Evolutionary conservation across 352 stramenopile genomes (phyloP).

Genomic region (Aphanomyces invadans): DNA sequence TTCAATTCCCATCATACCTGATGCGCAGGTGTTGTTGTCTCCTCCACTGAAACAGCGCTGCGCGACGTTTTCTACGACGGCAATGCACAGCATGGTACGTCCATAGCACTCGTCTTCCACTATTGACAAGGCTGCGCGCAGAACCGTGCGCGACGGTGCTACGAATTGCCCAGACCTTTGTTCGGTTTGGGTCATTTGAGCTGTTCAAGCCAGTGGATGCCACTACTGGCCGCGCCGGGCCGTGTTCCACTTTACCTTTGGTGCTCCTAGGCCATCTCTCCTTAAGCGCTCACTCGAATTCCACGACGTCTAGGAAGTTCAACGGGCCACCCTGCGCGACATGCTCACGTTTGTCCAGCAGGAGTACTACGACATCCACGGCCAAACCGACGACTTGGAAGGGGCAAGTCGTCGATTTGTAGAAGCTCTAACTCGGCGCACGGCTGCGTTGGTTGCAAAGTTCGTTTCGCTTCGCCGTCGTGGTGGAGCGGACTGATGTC

Average conservation of each 20-base stretch:
- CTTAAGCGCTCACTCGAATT: too few species aligned
- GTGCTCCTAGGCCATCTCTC: not conserved
- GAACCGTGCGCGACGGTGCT: conserved; percentile 81
- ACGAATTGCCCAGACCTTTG: conserved; percentile 88
- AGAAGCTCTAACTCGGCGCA: conserved; percentile 54
- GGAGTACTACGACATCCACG: conserved; percentile 1
- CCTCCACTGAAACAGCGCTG: conserved; percentile 54
- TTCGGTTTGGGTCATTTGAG: conserved; percentile 95
- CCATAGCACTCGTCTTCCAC: not conserved
- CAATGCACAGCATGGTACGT: conserved; percentile 43
- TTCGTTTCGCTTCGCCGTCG: conserved; percentile 16
- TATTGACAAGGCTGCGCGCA: not conserved
- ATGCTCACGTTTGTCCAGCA: conserved; percentile 18
- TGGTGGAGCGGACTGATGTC: not conserved
- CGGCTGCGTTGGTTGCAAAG: conserved; percentile 73
- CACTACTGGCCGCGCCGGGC: conserved; percentile 50
- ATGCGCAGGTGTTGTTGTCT: conserved; percentile 45
- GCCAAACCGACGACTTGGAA: conserved; percentile 2
- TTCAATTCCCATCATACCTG: not conserved
- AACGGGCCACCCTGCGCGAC: not conserved
- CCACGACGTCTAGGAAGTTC: not conserved
- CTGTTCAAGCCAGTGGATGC: conserved; percentile 85
- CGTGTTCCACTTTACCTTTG: conserved; percentile 47
- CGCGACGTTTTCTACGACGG: conserved; percentile 87
- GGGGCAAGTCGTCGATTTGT: conserved; percentile 36